Percentiles rank a stretch among this genome's conserved stretches.
Conservation (phyloP, 768 basidiomycete genomes). For the Mycena amicta region DNA sequence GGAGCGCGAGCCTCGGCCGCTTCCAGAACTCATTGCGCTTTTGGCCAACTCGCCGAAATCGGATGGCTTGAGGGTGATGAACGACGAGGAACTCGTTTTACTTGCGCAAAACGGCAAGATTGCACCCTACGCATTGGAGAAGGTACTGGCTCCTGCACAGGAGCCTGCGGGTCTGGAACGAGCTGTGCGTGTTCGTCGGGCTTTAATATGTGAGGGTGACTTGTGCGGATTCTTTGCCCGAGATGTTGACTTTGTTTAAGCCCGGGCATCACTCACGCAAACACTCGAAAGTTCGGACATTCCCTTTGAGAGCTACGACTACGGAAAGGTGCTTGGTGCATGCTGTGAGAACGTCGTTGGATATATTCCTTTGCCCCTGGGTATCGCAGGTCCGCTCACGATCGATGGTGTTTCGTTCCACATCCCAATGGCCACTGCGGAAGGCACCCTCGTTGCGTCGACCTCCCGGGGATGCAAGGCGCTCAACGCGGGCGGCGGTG, state of each 20-base stretch:
- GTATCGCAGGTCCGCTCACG: conserved; percentile 92
- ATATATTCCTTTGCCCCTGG: conserved; percentile 94
- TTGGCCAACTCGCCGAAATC: conserved; percentile 76
- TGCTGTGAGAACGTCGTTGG: conserved; percentile 99
- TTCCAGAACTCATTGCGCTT: conserved; percentile 79
- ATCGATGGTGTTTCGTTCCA: conserved; percentile 84
- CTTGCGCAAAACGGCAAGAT: conserved; percentile 92
- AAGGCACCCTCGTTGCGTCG: conserved; percentile 97
- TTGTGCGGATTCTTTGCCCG: too few species aligned
- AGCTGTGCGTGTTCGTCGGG: conserved; percentile 84
- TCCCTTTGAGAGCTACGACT: conserved; percentile 87
- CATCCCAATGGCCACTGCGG: conserved; percentile 99
- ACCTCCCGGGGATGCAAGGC: conserved; percentile 98
- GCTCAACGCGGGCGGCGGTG: conserved; percentile 93
- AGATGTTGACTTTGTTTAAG: conserved; percentile 44
- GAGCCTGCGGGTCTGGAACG: conserved; percentile 64
- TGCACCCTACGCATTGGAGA: conserved; percentile 91
- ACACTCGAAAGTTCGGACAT: conserved; percentile 83
- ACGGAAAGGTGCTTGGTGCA: conserved; percentile 89
- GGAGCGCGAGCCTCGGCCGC: conserved; percentile 42
- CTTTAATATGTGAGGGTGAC: conserved; percentile 88
- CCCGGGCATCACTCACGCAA: conserved; percentile 82
- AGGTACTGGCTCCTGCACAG: conserved; percentile 61
- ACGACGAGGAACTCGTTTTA: conserved; percentile 90
- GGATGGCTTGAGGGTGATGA: conserved; percentile 63